Conservation (phyloP, 139 green algal genomes). For the Coelastrella sp. region DNA sequence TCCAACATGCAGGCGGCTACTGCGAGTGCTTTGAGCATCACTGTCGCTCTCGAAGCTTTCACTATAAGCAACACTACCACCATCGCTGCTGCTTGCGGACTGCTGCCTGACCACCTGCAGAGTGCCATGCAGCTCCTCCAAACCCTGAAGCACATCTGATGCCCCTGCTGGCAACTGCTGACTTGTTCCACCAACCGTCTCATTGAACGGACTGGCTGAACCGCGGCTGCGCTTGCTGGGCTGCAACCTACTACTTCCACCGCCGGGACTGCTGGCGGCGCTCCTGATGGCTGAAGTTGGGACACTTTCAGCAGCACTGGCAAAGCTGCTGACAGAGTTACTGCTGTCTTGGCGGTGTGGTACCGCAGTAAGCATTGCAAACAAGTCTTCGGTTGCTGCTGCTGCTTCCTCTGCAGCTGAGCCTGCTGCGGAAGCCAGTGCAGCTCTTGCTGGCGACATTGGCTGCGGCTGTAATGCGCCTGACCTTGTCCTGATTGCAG, state of each 20-base stretch:
- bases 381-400: slow-evolving; percentile 15
- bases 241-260: no score
- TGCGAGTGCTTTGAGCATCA: not conserved
- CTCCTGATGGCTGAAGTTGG: not conserved
- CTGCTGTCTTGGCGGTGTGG: slow-evolving; percentile 3
- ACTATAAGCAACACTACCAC: not conserved
- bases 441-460: no score
- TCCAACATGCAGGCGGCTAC: not conserved
- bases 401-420: not conserved
- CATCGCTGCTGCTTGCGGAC: not conserved
- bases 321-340: not conserved
- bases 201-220: no score
- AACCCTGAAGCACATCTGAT: not conserved
- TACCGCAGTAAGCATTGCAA: slow-evolving; percentile 11
- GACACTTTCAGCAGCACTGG: no score
- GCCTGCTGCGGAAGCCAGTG: no score
- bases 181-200: not conserved
- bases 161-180: not conserved
- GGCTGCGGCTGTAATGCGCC: no score
- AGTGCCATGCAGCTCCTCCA: slow-evolving; percentile 35
- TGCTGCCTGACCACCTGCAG: slow-evolving; percentile 16
- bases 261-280: not conserved
- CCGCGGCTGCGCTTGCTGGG: not conserved
- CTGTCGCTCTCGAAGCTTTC: not conserved
- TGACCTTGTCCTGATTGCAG: no score